Conservation (phyloP, 2,329 filamentous ascomycete genomes). For the Ramularia collo-cygni region DNA sequence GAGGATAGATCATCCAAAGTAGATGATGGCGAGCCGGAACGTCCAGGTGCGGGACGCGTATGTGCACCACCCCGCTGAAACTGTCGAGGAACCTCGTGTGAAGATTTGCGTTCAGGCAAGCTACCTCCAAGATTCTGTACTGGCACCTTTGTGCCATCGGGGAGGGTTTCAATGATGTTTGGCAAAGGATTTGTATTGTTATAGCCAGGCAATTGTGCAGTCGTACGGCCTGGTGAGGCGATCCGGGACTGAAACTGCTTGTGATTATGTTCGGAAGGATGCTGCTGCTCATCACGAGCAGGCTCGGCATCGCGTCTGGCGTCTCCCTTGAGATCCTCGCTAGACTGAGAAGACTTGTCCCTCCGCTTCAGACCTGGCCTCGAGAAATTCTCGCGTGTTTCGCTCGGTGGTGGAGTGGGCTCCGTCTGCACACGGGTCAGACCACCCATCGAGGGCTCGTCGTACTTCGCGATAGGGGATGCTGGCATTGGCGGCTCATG, state of each 20-base stretch:
- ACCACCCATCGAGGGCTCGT: constrained; percentile 42
- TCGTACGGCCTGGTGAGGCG: constrained; percentile 50
- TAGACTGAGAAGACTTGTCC: constrained; percentile 33
- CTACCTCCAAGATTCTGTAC: constrained; percentile 22
- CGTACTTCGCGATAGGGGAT: constrained; percentile 33
- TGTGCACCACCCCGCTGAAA: constrained; percentile 30
- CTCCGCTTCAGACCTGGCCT: constrained; percentile 48
- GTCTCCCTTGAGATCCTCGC: constrained; percentile 21
- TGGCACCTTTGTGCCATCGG: constrained; percentile 29
- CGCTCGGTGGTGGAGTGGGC: constrained; percentile 46
- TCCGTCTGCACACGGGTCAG: constrained; percentile 64
- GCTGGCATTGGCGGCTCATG: constrained; percentile 46
- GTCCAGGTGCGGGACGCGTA: constrained; percentile 30
- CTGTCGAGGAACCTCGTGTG: constrained; percentile 28
- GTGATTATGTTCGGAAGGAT: constrained; percentile 32
- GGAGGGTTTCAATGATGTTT: constrained; percentile 56
- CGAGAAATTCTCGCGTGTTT: constrained; percentile 50
- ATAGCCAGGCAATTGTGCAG: constrained; percentile 45
- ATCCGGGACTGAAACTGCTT: constrained; percentile 51
- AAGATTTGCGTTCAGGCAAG: constrained; percentile 47
- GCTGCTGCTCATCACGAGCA: constrained; percentile 11
- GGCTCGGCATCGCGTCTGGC: constrained; percentile 21
- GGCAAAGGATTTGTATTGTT: constrained; percentile 41
- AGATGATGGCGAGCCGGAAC: constrained; percentile 26
- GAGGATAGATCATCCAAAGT: constrained; percentile 60